phyloP scores from a whole-genome alignment of 331 rosid species.

The Acacia concinna region DNA sequence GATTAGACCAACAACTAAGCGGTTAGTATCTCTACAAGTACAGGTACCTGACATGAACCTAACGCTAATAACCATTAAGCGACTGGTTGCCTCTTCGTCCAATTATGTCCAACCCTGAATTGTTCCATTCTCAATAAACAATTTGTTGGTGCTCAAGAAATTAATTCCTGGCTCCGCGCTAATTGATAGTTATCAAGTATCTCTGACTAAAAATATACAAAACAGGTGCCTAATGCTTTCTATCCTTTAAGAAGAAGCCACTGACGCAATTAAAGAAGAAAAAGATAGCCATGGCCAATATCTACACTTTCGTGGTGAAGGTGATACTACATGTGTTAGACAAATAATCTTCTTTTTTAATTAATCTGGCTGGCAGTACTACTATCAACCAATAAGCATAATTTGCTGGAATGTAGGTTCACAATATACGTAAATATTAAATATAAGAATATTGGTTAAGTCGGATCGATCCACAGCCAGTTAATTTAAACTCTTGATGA shows the following conservation, averaged over 20 bases:
- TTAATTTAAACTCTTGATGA: too few species aligned
- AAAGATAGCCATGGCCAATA: background rate
- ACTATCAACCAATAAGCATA: too few species aligned
- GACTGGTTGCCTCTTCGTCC: conserved; percentile 11
- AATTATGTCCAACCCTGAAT: background rate
- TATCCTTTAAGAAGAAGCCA: background rate
- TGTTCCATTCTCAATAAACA: background rate
- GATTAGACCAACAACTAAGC: conserved; percentile 27
- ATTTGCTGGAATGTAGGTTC: too few species aligned
- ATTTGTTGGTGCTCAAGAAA: background rate
- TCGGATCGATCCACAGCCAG: too few species aligned
- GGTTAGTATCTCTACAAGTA: conserved; percentile 29
- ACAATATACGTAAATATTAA: too few species aligned
- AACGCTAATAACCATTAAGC: conserved; percentile 25
- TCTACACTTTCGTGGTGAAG: conserved; percentile 4
- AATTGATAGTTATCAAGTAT: background rate
- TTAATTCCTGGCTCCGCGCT: background rate
- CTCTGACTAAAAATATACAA: background rate
- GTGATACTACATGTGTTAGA: too few species aligned
- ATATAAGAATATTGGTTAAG: too few species aligned
- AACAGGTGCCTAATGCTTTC: background rate
- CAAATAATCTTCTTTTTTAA: too few species aligned
- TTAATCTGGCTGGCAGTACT: too few species aligned
- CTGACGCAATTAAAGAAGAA: background rate
- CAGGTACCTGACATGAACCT: conserved; percentile 22